Conservation (phyloP, 306 rosid genomes). For the Carpinus fangiana region DNA sequence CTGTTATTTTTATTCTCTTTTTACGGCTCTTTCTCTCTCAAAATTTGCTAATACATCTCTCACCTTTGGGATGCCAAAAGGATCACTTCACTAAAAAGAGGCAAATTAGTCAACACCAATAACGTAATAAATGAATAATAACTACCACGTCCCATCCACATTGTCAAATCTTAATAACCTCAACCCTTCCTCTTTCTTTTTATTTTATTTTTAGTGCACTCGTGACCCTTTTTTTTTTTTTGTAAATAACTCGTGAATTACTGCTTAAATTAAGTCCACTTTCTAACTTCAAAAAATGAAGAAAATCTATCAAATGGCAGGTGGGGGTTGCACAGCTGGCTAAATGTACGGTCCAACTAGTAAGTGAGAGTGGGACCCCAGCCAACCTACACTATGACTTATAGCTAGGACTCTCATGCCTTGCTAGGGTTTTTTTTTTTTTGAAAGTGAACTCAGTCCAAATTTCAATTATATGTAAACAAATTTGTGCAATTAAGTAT, state of each 20-base stretch:
- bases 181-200: too few species aligned
- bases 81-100: not conserved
- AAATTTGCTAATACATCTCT: too few species aligned
- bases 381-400: too few species aligned
- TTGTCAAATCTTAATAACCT: not conserved
- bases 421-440: too few species aligned
- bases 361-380: not conserved
- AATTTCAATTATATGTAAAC: too few species aligned
- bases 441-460: too few species aligned
- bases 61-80: not conserved
- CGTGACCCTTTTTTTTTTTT: too few species aligned
- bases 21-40: too few species aligned
- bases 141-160: not conserved
- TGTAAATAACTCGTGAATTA: not conserved
- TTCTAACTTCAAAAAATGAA: not conserved
- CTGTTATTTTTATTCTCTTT: too few species aligned
- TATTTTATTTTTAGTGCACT: too few species aligned
- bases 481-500: too few species aligned
- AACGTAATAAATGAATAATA: not conserved
- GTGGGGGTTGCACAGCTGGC: constrained; percentile 11
- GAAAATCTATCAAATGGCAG: constrained; percentile 26
- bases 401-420: too few species aligned
- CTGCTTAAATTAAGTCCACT: not conserved
- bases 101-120: not conserved
- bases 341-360: constrained; percentile 40